These are phyloP conservation scores for Cytidiella melzeri DNA, from an alignment of 768 basidiomycete species.

Conservation along the genomic window DNA sequence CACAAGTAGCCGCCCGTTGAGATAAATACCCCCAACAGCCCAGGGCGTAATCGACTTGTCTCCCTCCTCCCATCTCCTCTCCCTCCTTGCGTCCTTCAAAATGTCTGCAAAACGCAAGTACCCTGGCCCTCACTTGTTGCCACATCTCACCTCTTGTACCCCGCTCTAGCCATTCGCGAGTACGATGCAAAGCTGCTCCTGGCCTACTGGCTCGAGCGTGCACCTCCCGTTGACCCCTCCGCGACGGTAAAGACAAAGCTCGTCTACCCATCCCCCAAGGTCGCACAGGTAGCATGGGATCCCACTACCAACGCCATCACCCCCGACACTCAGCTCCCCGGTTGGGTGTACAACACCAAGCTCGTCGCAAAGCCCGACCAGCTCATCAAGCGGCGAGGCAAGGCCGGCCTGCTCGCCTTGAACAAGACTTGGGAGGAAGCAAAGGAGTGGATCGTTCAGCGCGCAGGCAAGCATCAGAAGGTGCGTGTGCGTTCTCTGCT, in stretches of 20 bases:
- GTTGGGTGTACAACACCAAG: constrained; percentile 80
- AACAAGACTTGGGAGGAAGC: constrained; percentile 92
- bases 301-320: constrained; percentile 56
- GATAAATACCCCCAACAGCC: constrained; percentile 18
- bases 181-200: constrained; percentile 98
- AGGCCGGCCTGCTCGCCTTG: constrained; percentile 90
- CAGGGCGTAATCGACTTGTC: constrained; percentile 8
- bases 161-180: constrained; percentile 73
- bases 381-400: constrained; percentile 98
- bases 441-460: constrained; percentile 77
- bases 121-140: background rate
- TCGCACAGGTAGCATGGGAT: constrained; percentile 89
- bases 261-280: constrained; percentile 59
- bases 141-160: background rate
- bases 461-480: constrained; percentile 90
- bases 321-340: constrained; percentile 54
- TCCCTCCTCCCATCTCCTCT: constrained; percentile 10
- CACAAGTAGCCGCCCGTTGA: constrained; percentile 13
- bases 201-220: constrained; percentile 94
- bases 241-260: constrained; percentile 50
- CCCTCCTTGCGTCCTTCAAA: constrained; percentile 9
- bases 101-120: constrained; percentile 27
- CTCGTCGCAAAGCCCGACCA: constrained; percentile 97
- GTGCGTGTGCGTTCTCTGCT: constrained; percentile 35
- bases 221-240: constrained; percentile 70